phyloP scores from a whole-genome alignment of 2,329 filamentous ascomycete species.

The Diaporthe batatas region DNA sequence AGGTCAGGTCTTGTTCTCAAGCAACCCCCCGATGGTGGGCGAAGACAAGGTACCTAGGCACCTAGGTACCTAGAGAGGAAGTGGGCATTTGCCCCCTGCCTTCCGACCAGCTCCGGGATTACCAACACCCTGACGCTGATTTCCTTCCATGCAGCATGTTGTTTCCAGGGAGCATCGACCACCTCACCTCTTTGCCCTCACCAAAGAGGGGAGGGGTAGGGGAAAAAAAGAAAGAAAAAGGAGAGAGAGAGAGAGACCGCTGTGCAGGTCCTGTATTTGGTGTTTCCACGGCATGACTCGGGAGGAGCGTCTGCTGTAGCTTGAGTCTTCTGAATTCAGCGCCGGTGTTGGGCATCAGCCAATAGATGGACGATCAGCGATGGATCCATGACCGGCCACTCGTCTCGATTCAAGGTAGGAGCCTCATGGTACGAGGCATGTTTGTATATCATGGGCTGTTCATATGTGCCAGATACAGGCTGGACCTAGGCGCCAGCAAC shows the following conservation, averaged over 20 bases:
- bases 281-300: constrained; percentile 13
- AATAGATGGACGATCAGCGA: background rate
- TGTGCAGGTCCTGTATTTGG: background rate
- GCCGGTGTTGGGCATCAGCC: background rate
- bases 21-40: background rate
- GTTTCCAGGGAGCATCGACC: background rate
- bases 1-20: background rate
- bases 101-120: constrained; percentile 14
- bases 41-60: background rate
- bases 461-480: background rate
- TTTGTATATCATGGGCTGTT: background rate
- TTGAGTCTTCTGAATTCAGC: constrained; percentile 5
- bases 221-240: too few relatives aligned
- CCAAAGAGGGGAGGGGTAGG: too few relatives aligned
- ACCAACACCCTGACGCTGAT: constrained; percentile 28
- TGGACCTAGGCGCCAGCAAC: background rate
- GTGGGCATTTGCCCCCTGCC: background rate
- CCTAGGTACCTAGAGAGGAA: too few relatives aligned
- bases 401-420: background rate
- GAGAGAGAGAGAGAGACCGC: too few relatives aligned
- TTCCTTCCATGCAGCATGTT: constrained; percentile 23
- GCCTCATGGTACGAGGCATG: background rate
- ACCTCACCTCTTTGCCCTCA: too few relatives aligned
- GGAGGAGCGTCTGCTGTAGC: background rate
- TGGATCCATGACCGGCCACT: background rate